Base-by-base conservation (phyloP, 305 asterid species). In the Salvia sclarea region DNA sequence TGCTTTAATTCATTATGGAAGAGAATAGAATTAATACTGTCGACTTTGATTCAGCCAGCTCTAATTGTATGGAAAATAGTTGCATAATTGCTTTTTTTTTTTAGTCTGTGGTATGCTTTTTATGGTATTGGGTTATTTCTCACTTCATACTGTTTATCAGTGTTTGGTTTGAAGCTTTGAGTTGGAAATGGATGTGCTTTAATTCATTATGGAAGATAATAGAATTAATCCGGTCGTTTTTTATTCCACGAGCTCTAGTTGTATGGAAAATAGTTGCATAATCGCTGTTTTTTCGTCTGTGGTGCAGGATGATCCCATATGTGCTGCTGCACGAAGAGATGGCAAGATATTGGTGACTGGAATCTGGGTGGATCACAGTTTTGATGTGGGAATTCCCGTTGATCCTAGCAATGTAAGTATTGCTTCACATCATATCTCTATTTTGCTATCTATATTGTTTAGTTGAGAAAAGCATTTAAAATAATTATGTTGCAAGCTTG, bases 281-380 rank as follows among this genome's bases (percentile, higher is more conserved):
- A 28, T 40, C 20, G 2, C 10, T 70, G 18, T 60, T n/a, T 37
- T 24, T n/a, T 38, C 60, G 62, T 28, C 58, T 45, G 25, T 68
- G 59, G 52, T 70, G 75, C 80, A 93, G 98, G 91, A 88, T 52
- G 95, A 93, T 77, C 92, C 95, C 5, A 56, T 84, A 10, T 93
- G 97, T 30, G 77, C 75, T 31, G 82, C 92, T 75, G 97, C 97
- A 38, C 81, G 88, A 78, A 76, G 75, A 41, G 95, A 93, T 41
- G 91, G 88, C 50, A 88, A 93, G 81, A 55, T 60, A 41, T 31
- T 93, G 73, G 96, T 88, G 54, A 85, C 88, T 66, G 75, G 82
- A 59, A 66, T 85, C 18, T 93, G 97, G 98, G 96, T 93, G 63
- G 94, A 84, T 59, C 95, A 90, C 78, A 84, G 96, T 75, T 83